Percentiles rank a stretch among this genome's conserved stretches.
Evolutionary conservation across 192 early-diverging fungal genomes (phyloP).

Genomic region (Coemansia sp.): DNA sequence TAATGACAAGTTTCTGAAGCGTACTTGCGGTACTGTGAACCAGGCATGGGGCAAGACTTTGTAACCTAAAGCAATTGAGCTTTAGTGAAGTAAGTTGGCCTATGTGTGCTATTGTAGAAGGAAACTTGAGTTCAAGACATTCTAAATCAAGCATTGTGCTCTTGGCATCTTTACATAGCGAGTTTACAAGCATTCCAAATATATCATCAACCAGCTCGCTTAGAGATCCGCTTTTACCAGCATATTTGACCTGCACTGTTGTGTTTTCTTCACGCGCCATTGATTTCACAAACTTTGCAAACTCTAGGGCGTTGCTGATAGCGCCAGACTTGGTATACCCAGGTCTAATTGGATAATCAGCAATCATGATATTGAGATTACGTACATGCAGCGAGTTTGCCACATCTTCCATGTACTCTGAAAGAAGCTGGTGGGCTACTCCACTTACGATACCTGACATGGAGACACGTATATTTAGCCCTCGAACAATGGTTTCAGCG

Average conservation of each 20-base stretch:
- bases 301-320: background rate
- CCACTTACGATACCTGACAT: background rate
- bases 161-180: background rate
- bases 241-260: background rate
- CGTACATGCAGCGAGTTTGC: background rate
- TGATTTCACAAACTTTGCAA: background rate
- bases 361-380: background rate
- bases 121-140: background rate
- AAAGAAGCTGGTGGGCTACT: background rate
- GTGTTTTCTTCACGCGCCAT: background rate
- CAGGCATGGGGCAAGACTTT: background rate
- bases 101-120: background rate
- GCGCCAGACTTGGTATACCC: background rate
- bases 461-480: background rate
- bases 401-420: background rate
- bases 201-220: background rate
- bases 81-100: background rate
- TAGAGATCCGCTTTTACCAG: background rate
- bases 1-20: background rate
- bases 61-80: background rate
- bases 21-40: background rate
- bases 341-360: background rate
- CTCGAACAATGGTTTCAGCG: background rate
- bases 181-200: background rate
- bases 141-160: background rate